Conservation (phyloP, 2,329 filamentous ascomycete species). For the Tolypocladium pustulatum region DNA sequence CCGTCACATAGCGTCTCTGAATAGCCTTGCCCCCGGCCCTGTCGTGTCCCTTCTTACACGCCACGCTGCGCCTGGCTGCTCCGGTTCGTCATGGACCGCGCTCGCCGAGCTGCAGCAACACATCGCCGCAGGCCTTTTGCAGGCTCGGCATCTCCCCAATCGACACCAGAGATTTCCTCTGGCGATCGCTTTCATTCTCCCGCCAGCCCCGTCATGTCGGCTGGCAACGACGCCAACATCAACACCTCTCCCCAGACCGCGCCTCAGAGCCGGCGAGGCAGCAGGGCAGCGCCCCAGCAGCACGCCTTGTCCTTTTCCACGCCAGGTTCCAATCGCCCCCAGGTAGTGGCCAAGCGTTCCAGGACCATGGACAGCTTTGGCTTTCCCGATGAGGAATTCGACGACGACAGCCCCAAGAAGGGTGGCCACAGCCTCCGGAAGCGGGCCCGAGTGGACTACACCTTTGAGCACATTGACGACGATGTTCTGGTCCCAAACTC, state of each 20-base stretch:
- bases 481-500: constrained; percentile 28
- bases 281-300: constrained; percentile 23
- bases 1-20: neutral
- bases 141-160: constrained; percentile 22
- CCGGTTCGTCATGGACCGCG: constrained; percentile 25
- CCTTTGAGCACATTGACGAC: constrained; percentile 40
- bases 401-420: constrained; percentile 40
- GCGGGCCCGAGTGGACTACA: constrained; percentile 47
- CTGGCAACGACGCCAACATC: constrained; percentile 14
- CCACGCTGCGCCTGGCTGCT: constrained; percentile 13
- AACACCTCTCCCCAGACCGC: constrained; percentile 19
- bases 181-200: constrained; percentile 15
- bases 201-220: constrained; percentile 20
- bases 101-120: constrained; percentile 21
- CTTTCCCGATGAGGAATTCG: constrained; percentile 29
- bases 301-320: constrained; percentile 27
- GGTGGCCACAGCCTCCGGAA: constrained; percentile 49
- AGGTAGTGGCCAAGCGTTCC: constrained; percentile 29
- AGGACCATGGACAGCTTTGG: constrained; percentile 30
- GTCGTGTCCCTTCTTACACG: constrained; percentile 8
- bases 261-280: constrained; percentile 19
- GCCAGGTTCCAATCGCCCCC: constrained; percentile 16
- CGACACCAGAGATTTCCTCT: constrained; percentile 19
- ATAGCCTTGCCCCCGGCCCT: constrained; percentile 6
- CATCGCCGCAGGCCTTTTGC: constrained; percentile 20